These are phyloP conservation scores for Ceratobasidium sp. DNA, from an alignment of 1,284 basidiomycete species.

Conservation along the genomic window DNA sequence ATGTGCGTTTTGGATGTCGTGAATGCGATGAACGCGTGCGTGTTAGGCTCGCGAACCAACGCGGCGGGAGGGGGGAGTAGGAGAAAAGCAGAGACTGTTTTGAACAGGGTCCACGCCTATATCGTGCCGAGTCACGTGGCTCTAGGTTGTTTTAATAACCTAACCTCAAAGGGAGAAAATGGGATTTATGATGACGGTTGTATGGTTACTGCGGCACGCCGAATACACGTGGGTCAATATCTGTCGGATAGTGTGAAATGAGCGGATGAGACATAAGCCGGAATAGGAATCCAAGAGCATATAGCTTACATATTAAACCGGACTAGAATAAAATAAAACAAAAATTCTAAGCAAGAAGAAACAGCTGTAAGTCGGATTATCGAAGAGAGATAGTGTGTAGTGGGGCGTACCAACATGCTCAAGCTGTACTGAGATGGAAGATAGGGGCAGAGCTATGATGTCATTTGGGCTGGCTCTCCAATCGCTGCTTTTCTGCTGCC, in stretches of 20 bases:
- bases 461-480: slow-evolving; percentile 14
- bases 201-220: background rate
- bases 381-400: no score
- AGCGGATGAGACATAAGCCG: background rate
- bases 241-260: background rate
- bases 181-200: slow-evolving; percentile 11
- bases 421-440: background rate
- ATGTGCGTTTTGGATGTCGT: slow-evolving; percentile 35
- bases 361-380: no score
- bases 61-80: background rate
- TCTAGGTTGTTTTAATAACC: slow-evolving; percentile 8
- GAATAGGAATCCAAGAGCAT: background rate
- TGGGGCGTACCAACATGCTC: no score
- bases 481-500: slow-evolving; percentile 39
- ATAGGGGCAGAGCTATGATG: background rate
- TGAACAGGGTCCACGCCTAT: slow-evolving; percentile 32
- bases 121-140: slow-evolving; percentile 24
- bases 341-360: no score
- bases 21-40: slow-evolving; percentile 23
- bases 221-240: background rate
- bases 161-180: slow-evolving; percentile 2
- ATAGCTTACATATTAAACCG: background rate
- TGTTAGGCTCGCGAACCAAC: slow-evolving; percentile 11
- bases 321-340: background rate
- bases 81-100: background rate